phyloP scores from a whole-genome alignment of 129 eudicot species.

The Flaveria trinervia region DNA sequence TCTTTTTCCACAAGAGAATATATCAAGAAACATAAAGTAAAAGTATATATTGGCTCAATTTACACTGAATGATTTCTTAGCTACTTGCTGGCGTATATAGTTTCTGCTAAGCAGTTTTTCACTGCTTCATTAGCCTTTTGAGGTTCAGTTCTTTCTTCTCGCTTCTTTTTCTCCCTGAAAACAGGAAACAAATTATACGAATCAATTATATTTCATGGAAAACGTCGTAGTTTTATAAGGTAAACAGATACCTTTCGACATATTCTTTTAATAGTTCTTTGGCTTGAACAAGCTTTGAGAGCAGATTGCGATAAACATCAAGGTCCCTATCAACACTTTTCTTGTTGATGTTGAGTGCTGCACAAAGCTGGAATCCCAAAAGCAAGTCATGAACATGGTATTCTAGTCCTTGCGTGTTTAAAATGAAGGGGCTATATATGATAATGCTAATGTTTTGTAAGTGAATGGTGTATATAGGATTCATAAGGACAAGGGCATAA shows the following conservation, averaged over 20 bases:
- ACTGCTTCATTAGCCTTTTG: slow-evolving; percentile 80
- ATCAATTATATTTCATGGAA: too few relatives aligned
- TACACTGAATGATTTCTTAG: slow-evolving; percentile 20
- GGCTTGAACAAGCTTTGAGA: slow-evolving; percentile 93
- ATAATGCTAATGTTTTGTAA: too few relatives aligned
- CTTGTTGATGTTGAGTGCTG: slow-evolving; percentile 75
- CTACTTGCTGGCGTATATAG: slow-evolving; percentile 26
- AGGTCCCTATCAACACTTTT: slow-evolving; percentile 90
- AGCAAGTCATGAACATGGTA: background rate
- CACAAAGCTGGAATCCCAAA: slow-evolving; percentile 62
- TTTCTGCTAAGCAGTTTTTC: slow-evolving; percentile 50
- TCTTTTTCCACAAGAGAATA: slow-evolving; percentile 21
- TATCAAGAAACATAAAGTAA: slow-evolving; percentile 19
- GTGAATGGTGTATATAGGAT: too few relatives aligned
- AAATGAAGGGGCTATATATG: too few relatives aligned
- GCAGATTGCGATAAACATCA: slow-evolving; percentile 93
- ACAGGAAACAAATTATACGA: background rate
- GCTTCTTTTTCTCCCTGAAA: slow-evolving; percentile 84
- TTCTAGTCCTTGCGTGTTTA: too few relatives aligned
- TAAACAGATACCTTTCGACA: slow-evolving; percentile 60
- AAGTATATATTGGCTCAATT: slow-evolving; percentile 24
- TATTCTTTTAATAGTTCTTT: slow-evolving; percentile 88
- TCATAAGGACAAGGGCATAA: too few relatives aligned
- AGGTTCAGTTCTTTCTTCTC: slow-evolving; percentile 62
- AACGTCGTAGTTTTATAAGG: too few relatives aligned